phyloP scores from a whole-genome alignment of 202 grass and related monocot species.

The Schoenoplectus triqueter region DNA sequence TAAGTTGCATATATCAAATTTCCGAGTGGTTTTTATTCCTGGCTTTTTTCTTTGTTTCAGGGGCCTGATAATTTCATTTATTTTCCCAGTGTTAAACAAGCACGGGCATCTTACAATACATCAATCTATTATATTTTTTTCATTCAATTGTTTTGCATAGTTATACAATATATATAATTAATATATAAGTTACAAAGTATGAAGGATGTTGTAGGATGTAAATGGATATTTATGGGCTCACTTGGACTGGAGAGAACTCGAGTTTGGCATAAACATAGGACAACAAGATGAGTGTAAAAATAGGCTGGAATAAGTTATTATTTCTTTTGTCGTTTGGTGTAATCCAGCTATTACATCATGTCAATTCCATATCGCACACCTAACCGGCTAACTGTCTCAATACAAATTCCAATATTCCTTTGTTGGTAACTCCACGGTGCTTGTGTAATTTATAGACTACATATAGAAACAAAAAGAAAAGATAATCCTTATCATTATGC shows the following conservation, averaged over 20 bases:
- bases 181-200: neutral
- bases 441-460: neutral
- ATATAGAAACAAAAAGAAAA: neutral
- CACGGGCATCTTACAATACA: neutral
- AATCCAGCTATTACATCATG: slow-evolving; percentile 35
- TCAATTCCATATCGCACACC: slow-evolving; percentile 22
- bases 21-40: neutral
- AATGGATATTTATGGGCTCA: neutral
- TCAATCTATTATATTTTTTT: neutral
- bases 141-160: neutral
- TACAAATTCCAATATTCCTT: slow-evolving; percentile 7
- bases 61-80: neutral
- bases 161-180: neutral
- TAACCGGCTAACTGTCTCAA: neutral
- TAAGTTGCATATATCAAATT: neutral
- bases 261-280: neutral
- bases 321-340: slow-evolving; percentile 33
- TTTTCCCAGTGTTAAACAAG: neutral
- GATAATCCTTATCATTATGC: neutral
- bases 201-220: neutral
- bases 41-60: neutral
- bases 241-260: neutral
- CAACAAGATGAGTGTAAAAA: slow-evolving; percentile 17
- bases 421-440: neutral
- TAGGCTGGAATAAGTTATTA: slow-evolving; percentile 32